A percentile compares a stretch with the other conserved stretches of the same genome.
phyloP scores from a whole-genome alignment of 2,329 filamentous ascomycete genomes.

The Alternaria triticina region DNA sequence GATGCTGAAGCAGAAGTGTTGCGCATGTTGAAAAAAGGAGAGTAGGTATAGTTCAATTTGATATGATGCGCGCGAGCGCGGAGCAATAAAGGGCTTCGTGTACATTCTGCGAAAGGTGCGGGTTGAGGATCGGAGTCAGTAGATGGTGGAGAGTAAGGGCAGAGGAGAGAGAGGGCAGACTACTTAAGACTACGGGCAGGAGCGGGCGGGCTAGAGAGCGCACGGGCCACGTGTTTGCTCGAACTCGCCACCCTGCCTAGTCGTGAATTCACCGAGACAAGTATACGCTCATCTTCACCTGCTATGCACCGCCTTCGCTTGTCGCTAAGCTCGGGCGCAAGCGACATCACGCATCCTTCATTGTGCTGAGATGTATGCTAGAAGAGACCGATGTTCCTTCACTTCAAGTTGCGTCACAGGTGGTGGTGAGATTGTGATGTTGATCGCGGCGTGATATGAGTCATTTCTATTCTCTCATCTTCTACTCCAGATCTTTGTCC shows the following conservation, averaged over 20 bases:
- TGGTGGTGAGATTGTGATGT: background rate
- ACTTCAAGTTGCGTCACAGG: background rate
- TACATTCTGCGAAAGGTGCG: background rate
- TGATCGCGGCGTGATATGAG: background rate
- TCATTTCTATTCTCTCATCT: background rate
- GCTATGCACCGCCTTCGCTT: background rate
- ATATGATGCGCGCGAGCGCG: background rate
- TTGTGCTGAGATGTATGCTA: background rate
- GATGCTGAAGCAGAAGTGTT: background rate
- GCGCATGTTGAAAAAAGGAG: background rate
- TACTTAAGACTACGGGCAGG: background rate
- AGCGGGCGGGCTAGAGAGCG: background rate
- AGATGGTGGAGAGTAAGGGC: background rate
- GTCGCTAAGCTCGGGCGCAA: background rate
- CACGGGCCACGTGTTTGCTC: background rate
- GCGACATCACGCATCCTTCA: background rate
- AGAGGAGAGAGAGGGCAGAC: background rate
- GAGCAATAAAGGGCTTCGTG: background rate
- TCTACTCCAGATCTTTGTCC: conserved; percentile 33
- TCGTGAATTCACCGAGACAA: background rate
- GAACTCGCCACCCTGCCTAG: background rate
- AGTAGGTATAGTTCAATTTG: background rate
- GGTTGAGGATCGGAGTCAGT: background rate
- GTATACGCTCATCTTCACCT: background rate
- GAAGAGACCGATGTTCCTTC: background rate